Percentiles rank a stretch among this genome's conserved stretches.
Evolutionary conservation across 495 filamentous ascomycete species (phyloP).

Genomic region (Podospora tetraspora): DNA sequence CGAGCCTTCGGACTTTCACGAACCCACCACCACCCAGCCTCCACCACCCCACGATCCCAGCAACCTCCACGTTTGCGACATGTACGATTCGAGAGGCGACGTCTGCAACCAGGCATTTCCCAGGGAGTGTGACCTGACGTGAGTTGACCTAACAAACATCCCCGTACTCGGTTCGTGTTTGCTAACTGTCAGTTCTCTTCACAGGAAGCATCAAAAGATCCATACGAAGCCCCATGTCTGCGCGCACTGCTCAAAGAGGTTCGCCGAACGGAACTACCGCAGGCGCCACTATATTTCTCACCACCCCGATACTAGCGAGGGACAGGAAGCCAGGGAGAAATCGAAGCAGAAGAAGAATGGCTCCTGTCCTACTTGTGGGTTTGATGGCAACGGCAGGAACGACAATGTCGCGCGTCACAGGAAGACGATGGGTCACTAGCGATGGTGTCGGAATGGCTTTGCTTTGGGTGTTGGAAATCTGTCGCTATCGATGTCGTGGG

Average conservation of each 20-base stretch:
- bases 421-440: neutral
- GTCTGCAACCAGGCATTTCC: no score
- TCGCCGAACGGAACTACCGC: neutral
- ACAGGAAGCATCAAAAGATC: slow-evolving; percentile 4
- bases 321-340: neutral
- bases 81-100: no score
- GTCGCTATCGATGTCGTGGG: neutral
- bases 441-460: neutral
- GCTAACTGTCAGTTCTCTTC: no score
- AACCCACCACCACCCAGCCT: neutral
- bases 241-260: neutral
- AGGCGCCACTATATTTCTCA: neutral
- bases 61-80: neutral
- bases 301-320: neutral
- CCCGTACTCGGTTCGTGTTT: no score
- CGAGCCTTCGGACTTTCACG: neutral
- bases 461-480: neutral
- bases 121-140: no score
- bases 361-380: neutral
- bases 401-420: slow-evolving; percentile 4
- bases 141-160: no score
- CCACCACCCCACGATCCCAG: neutral
- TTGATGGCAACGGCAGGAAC: neutral
- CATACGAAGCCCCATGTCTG: neutral
- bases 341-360: neutral